Evolutionary conservation across 108 stramenopile species (phyloP), one percentile per base, ranked within the genome.

Genomic region (Cyclotella baltica): DNA sequence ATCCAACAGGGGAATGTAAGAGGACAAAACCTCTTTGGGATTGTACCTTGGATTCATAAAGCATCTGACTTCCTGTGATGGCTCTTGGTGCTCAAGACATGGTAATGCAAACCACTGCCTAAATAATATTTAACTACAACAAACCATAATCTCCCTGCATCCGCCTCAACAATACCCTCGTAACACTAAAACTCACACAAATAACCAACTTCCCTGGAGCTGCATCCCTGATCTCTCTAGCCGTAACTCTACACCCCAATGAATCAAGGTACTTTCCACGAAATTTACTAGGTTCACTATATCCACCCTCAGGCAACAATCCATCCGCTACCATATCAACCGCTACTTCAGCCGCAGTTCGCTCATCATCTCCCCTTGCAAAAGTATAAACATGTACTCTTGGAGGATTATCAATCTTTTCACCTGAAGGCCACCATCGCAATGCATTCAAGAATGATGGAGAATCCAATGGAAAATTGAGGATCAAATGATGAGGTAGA

Each of bases 181-280:
- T 92, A 8, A 85, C 83, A n/a, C 67, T 77, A 63, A 96, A 96
- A 73, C 87, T 91, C 40, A 96, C 95, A 55, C 95, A 96, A 51
- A 92, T 80, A 0, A 96, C 92, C 31, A 90, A 71, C 77, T 96
- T 96, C 47, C 91, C 90, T 3, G 95, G 95, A 29, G 92, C 92
- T 5, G 92, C 92, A 83, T 96, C 95, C 43, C 95, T 78, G 20
- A 96, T 85, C 48, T 87, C 76, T 53, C 92, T 84, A 13, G 89
- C 90, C 25, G 78, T 28, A 22, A 96, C 67, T 27, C 90, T 75
- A 31, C 92, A 88, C 13, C 80, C 91, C 50, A 89, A 86, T 37
- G 80, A 80, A 71, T 95, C 56, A 10, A 95, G 70, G 61, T 92
- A 87, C 11, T 80, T 52, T 11, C 86, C 85, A 20, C 92, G 87